phyloP scores from a whole-genome alignment of 495 filamentous ascomycete genomes.

The Gamarada debralockiae region DNA sequence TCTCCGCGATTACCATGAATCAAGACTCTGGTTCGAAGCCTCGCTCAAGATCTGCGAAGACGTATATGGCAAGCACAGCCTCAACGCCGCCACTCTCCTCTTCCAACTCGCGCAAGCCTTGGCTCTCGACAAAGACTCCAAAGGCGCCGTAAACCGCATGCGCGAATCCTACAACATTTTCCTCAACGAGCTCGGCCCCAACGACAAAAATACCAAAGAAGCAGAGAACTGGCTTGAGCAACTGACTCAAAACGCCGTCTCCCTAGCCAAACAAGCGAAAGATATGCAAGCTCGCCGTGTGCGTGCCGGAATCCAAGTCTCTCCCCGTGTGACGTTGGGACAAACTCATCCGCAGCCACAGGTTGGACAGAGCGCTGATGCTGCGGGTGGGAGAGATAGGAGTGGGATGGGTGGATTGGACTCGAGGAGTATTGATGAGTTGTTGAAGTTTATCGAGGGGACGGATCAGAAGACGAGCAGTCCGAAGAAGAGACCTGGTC shows the following conservation, averaged over 20 bases:
- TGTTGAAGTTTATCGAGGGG: conserved; percentile 84
- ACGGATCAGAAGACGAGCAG: conserved; percentile 55
- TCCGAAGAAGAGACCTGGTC: conserved; percentile 65
- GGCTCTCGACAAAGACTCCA: conserved; percentile 88
- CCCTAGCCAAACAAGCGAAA: conserved; percentile 87
- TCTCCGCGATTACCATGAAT: conserved; percentile 86
- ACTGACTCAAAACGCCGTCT: conserved; percentile 90
- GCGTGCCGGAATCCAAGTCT: conserved; percentile 44
- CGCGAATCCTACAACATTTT: conserved; percentile 95
- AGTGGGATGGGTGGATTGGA: conserved; percentile 43
- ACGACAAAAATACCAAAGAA: conserved; percentile 94
- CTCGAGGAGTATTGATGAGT: conserved; percentile 75
- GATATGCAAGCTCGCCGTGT: conserved; percentile 70
- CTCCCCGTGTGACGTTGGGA: conserved; percentile 47
- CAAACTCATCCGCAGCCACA: conserved; percentile 37
- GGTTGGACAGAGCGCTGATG: conserved; percentile 50
- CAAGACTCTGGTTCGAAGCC: conserved; percentile 93
- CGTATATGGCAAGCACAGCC: conserved; percentile 78
- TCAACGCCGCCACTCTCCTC: conserved; percentile 91
- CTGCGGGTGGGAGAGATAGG: conserved; percentile 29
- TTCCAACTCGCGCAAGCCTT: conserved; percentile 97
- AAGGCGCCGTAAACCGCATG: conserved; percentile 87
- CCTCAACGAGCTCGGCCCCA: conserved; percentile 72
- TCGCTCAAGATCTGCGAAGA: conserved; percentile 82
- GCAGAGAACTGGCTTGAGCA: conserved; percentile 94